Base-by-base conservation (phyloP, 169 alveolate species). In the Eimeria necatrix region DNA sequence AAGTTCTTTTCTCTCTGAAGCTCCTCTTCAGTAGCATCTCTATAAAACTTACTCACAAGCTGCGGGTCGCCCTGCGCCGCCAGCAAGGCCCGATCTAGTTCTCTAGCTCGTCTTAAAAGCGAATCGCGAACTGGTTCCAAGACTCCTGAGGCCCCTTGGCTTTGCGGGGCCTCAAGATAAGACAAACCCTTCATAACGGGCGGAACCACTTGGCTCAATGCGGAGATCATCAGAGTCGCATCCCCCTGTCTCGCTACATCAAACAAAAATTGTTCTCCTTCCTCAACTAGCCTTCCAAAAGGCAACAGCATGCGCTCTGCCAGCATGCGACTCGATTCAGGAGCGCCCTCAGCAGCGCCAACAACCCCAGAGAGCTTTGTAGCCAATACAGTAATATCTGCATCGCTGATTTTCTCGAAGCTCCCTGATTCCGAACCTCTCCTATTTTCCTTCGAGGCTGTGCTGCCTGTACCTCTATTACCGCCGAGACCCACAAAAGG, bases 331-430 rank as follows among this genome's bases (percentile, higher is more conserved):
- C 12, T 9, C 1, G 89, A 51, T 6, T 12, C 49, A 53, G 53
- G 20, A 8, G 52, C 9, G n/a, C 89, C 70, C 24, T 49, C 70
- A 10, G 70, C 70, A 24, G 89, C 89, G 24, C 89, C 89, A 56
- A 80, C 5, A 20, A 80, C 53, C 0, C 89, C 89, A 24, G n/a
- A 6, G 16, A 80, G 70, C 53, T 80, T 80, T 10, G 71, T 18
- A n/a, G 51, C 53, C 53, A 80, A 80, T 3, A 49, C 51, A 3
- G 70, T 1, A 52, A 80, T 53, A 18, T 41, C 70, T n/a, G 70
- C 10, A 52, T 80, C 89, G 16, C 12, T 9, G 0, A 32, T 22
- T 48, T 20, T 46, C 56, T 32, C 84, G 41, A 6, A 4, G 14
- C 18, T 20, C 10, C 4, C 61, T 3, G 61, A 18, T 5, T 26